Percentiles rank a stretch among this genome's conserved stretches.
phyloP scores from a whole-genome alignment of 352 stramenopile genomes.

The Globisporangium parvum region DNA sequence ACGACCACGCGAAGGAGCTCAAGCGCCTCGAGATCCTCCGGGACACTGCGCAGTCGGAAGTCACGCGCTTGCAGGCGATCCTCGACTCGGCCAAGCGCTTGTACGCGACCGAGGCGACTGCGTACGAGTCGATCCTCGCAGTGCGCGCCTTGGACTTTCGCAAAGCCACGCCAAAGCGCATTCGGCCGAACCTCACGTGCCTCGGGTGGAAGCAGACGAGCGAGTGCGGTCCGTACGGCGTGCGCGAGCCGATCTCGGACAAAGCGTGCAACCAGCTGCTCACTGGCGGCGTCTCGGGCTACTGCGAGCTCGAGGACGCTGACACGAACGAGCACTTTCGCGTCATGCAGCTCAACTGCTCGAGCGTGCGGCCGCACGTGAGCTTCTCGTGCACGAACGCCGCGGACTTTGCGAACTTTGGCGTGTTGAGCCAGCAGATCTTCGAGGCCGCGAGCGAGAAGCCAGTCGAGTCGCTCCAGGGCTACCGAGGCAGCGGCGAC shows the following conservation, averaged over 20 bases:
- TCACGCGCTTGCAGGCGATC: constrained; percentile 26
- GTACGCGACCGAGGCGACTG: constrained; percentile 22
- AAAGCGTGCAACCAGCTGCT: constrained; percentile 40
- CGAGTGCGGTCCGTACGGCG: constrained; percentile 35
- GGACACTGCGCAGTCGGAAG: constrained; percentile 30
- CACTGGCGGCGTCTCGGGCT: constrained; percentile 36
- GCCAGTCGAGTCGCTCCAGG: constrained; percentile 15
- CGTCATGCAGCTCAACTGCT: constrained; percentile 67
- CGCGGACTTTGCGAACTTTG: constrained; percentile 61
- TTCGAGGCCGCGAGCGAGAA: constrained; percentile 19
- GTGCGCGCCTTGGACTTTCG: constrained; percentile 29
- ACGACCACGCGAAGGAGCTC: constrained; percentile 24
- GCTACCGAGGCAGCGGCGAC: constrained; percentile 25
- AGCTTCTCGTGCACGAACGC: constrained; percentile 50
- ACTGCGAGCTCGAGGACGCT: constrained; percentile 57
- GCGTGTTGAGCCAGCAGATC: constrained; percentile 23
- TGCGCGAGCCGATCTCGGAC: constrained; percentile 44
- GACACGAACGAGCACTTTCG: constrained; percentile 55
- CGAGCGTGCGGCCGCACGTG: constrained; percentile 40
- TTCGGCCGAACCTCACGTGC: constrained; percentile 39
- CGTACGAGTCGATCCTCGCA: constrained; percentile 29
- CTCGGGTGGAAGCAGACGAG: constrained; percentile 59
- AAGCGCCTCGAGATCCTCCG: constrained; percentile 29
- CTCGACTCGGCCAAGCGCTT: constrained; percentile 25
- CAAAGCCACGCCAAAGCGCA: constrained; percentile 19